Conservation (phyloP, 805 yeast species). For the Saccharomycopsis schoenii region DNA sequence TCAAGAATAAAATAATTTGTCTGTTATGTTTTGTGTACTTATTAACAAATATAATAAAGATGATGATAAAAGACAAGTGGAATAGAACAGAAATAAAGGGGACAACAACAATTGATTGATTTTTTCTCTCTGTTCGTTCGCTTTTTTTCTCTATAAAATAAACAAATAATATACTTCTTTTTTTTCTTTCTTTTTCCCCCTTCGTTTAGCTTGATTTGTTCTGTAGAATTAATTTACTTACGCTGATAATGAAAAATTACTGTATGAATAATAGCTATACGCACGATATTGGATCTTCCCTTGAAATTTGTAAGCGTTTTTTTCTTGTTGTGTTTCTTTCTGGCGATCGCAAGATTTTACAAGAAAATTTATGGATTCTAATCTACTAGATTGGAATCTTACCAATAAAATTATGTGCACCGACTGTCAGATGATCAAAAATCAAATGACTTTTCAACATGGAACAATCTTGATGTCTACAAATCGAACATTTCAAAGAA, state of each 20-base stretch:
- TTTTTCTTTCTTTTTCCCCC: not conserved
- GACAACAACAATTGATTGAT: not conserved
- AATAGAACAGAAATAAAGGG: constrained; percentile 1
- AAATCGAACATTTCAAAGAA: no score
- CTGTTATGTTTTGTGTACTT: not conserved
- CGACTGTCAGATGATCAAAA: no score
- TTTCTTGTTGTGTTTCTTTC: no score
- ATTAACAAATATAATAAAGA: not conserved
- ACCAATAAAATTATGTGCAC: no score
- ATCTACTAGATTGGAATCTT: no score
- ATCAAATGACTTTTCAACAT: no score
- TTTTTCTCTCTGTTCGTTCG: not conserved
- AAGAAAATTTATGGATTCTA: no score
- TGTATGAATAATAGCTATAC: not conserved
- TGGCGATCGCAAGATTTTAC: no score
- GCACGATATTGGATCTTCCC: no score
- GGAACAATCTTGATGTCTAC: no score
- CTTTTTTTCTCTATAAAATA: not conserved
- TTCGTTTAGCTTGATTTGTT: not conserved
- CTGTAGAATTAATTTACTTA: not conserved
- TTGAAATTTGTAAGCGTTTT: no score
- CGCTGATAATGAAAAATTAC: not conserved
- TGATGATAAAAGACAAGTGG: not conserved
- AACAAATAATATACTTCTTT: not conserved
- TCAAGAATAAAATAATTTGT: not conserved